Conservation (phyloP, 1,139 yeast species). For the Yamadazyma jaroonii region DNA sequence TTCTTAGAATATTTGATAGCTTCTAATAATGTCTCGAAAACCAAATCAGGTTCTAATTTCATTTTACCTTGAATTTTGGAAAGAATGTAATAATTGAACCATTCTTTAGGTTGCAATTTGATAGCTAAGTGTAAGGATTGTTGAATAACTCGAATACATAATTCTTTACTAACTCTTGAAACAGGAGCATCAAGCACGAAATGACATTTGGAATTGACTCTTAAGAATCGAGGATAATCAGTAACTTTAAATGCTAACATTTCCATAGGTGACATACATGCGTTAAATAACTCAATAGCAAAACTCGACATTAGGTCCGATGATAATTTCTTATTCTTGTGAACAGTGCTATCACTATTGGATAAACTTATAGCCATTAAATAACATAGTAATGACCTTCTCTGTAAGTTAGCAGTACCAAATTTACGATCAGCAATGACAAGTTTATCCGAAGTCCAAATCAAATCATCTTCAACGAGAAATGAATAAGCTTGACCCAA, state of each 20-base stretch:
- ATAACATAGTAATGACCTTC: constrained; percentile 70
- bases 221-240: constrained; percentile 33
- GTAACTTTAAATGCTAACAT: constrained; percentile 49
- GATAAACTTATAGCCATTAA: constrained; percentile 68
- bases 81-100: constrained; percentile 61
- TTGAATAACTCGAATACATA: constrained; percentile 35
- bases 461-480: constrained; percentile 81
- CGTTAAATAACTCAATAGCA: constrained; percentile 60
- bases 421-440: constrained; percentile 62
- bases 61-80: constrained; percentile 61
- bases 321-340: constrained; percentile 29
- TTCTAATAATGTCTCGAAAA: constrained; percentile 36
- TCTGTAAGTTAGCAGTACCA: constrained; percentile 62
- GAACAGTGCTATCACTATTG: constrained; percentile 14
- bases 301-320: constrained; percentile 54
- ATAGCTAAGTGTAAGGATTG: constrained; percentile 45
- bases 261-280: constrained; percentile 67
- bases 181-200: constrained; percentile 22
- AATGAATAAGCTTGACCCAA: constrained; percentile 79
- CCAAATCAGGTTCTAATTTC: constrained; percentile 22
- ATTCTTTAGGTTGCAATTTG: constrained; percentile 45
- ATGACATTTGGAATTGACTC: constrained; percentile 21
- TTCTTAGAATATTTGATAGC: constrained; percentile 28
- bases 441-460: constrained; percentile 87
- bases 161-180: constrained; percentile 21